A percentile compares a stretch with the other conserved stretches of the same genome.
phyloP scores from a whole-genome alignment of 2,329 filamentous ascomycete genomes.

The Alternaria hordeiaustralica region DNA sequence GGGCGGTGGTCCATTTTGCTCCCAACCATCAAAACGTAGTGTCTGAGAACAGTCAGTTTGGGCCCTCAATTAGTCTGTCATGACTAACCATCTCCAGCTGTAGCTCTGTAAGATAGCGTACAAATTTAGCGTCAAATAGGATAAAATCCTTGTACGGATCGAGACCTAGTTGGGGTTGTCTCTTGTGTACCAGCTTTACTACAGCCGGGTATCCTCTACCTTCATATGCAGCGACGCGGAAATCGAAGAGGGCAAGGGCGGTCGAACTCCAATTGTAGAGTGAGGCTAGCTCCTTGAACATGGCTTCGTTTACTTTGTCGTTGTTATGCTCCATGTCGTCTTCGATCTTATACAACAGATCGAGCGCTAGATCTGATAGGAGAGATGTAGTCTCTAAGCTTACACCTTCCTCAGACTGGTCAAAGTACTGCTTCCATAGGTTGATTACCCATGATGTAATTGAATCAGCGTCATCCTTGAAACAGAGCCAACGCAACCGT shows the following conservation, averaged over 20 bases:
- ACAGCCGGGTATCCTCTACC: neutral
- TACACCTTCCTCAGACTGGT: neutral
- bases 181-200: neutral
- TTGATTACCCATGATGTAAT: neutral
- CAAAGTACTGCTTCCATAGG: neutral
- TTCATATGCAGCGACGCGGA: neutral
- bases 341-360: neutral
- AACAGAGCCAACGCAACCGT: neutral
- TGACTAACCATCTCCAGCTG: neutral
- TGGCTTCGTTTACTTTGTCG: neutral
- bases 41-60: neutral
- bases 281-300: neutral
- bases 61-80: neutral
- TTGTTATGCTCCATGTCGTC: neutral
- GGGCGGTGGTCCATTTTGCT: neutral
- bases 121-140: neutral
- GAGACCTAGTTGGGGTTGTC: neutral
- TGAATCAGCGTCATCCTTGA: neutral
- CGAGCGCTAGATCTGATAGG: neutral
- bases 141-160: neutral
- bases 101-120: neutral
- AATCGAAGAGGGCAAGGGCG: neutral
- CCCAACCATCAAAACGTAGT: neutral
- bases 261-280: neutral
- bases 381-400: neutral